Base-by-base conservation (phyloP, 768 basidiomycete species). In the Leccinum ochraceum region DNA sequence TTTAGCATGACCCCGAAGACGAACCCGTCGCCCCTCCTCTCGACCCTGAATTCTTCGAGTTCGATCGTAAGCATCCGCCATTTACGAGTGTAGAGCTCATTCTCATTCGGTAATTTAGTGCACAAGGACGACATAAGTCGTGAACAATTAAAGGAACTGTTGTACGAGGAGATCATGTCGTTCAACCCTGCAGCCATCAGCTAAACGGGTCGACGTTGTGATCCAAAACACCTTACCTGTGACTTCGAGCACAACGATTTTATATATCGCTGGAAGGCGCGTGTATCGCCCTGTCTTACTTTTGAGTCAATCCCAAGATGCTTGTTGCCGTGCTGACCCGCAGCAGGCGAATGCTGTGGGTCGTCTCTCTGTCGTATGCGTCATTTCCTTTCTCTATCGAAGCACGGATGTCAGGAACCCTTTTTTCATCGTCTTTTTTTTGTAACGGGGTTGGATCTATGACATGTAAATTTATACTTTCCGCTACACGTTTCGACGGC, bases 11-110 rank as follows among this genome's bases (percentile, higher is more conserved):
- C 71, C 94, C 95, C 2, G 94, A 96, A 54, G 97, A 99, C 69
- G 97, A 99, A 75, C 97, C 97, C 0, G 85, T 89, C 24, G 95
- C 95, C 0, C 90, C 94, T 5, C 95, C 96, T n/a, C 86, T 99
- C 53, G 92, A 93, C 65, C 90, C 94, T 4, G 89, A 90, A 66
- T 99, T 98, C 81, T 99, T 99, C 75, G 94, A 96, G 70, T 98
- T 98, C 73, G 97, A 99, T 74, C 77, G 90, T 92, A 65, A 77
- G 90, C 83, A 4, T 56, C 16, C 16, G 0, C 6, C 14, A 0
- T 55, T 49, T 32, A 7, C 17, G 7, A 10, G 8, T 22, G 22
- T 13, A 39, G 4, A 14, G 50, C 14, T 4, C 28, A 42, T 30
- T 13, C 6, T 58, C 32, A 63, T 54, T 57, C 50, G 46, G 36